Base-by-base conservation (phyloP, 352 stramenopile genomes). In the Globisporangium ultimum region DNA sequence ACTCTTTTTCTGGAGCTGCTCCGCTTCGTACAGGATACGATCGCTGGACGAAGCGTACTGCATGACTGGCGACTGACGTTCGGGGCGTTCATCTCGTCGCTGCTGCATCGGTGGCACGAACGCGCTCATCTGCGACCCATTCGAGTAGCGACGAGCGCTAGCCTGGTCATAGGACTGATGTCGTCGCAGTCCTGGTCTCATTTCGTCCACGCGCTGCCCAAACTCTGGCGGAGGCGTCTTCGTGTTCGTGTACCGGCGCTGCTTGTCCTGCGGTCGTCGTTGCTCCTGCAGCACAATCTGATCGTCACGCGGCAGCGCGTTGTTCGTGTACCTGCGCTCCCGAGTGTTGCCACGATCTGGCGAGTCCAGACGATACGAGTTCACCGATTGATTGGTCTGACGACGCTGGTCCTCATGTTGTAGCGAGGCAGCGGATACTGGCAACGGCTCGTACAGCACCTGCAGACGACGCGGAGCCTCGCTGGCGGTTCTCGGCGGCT, bases 121-220 rank as follows among this genome's bases (percentile, higher is more conserved):
- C 18, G n/a, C 49, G 49, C 34, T 42, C 10, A 45, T 48, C 3
- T 57, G 20, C 28, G 57, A 57, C 9, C 41, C 53, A 48, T 65
- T 60, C 45, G 59, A 65, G 48, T 60, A 55, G 32, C 36, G 41
- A 38, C 51, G 58, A 8, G 43, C 10, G 52, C 28, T 17, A 38
- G 18, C 17, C 14, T 32, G 41, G 20, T 54, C 53, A 21, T 28
- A 42, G 12, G 57, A 63, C 48, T 63, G 57, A 20, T 63, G 57
- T 24, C 57, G 57, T 8, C 57, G 57, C 4, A 63, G n/a, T 28
- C 56, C 57, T 11, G 57, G 57, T 14, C 49, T 62, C 13, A 64
- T 53, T 36, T 36, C 28, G 47, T 80, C 65, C 13, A 69, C 63
- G n/a, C 53, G 64, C 28, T 68, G 32, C 12, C 72, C 67, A 58